These are phyloP conservation scores for Fusarium aywerte DNA, from an alignment of 2,329 filamentous ascomycete genomes.

Conservation along the genomic window DNA sequence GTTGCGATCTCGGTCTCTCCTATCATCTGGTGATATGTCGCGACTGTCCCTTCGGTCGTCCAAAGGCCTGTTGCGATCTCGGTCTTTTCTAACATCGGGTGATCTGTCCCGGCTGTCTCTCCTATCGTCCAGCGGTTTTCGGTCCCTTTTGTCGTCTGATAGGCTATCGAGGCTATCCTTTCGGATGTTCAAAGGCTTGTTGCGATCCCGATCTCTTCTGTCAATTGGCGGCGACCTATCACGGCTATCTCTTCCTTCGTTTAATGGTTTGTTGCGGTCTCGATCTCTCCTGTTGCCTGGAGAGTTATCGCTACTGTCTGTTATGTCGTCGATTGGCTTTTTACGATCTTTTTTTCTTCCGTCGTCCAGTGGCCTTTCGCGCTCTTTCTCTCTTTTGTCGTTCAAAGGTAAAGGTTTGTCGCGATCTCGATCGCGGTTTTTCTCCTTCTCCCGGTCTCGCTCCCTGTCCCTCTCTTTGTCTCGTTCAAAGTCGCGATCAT, in stretches of 20 bases:
- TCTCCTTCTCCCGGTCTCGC: constrained; percentile 9
- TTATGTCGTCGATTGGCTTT: background rate
- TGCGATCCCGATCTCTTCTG: constrained; percentile 1
- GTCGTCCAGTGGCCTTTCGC: background rate
- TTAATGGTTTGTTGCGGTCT: background rate
- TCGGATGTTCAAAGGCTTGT: background rate
- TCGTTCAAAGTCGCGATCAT: constrained; percentile 6
- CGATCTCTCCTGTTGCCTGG: background rate
- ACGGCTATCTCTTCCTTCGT: background rate
- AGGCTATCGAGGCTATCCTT: constrained; percentile 1
- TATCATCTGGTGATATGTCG: background rate
- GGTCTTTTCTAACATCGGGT: background rate
- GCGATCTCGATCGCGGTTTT: constrained; percentile 12
- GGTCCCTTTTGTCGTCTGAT: background rate
- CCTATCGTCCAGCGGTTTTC: background rate
- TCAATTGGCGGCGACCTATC: background rate
- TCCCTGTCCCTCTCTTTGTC: constrained; percentile 17
- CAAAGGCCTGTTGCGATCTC: background rate
- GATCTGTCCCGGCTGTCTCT: background rate
- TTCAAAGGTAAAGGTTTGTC: constrained; percentile 11
- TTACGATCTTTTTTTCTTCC: constrained; percentile 5
- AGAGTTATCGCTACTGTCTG: constrained; percentile 5
- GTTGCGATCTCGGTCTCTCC: background rate
- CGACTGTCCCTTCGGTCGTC: background rate
- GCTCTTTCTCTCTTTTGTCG: background rate